Percentiles rank a stretch among this genome's conserved stretches.
Conservation (phyloP, 192 early-diverging fungal genomes). For the Allomyces macrogynus region DNA sequence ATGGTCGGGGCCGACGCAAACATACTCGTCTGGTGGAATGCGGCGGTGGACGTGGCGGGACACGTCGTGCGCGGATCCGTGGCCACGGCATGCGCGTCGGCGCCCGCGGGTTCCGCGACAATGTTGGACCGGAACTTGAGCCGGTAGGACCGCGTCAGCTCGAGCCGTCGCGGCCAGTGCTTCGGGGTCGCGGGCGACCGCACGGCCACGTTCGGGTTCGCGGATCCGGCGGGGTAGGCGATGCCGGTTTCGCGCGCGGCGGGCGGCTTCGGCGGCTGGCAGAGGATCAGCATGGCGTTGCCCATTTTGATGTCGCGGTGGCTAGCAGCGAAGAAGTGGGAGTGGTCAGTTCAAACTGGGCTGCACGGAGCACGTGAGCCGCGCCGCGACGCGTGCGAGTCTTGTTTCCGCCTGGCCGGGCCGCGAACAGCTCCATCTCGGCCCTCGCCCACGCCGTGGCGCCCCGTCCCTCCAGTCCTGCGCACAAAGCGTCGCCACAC, state of each 20-base stretch:
- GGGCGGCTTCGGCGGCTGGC: not conserved
- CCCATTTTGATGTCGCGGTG: conserved; percentile 1
- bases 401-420: no score
- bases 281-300: not conserved
- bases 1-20: no score
- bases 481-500: no score
- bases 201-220: not conserved
- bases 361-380: no score
- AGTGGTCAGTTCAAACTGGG: no score
- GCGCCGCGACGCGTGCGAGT: no score
- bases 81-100: not conserved
- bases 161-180: not conserved
- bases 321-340: not conserved
- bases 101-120: not conserved
- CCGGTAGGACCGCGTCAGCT: not conserved
- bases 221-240: not conserved
- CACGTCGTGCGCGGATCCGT: not conserved
- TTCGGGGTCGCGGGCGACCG: not conserved
- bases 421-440: no score
- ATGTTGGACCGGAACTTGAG: not conserved
- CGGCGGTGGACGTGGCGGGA: no score
- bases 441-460: no score
- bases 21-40: no score
- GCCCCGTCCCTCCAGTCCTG: no score
- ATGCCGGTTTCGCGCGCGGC: no score